These are phyloP conservation scores for Candida arabinofermentans DNA, from an alignment of 805 yeast genomes.

Conservation along the genomic window DNA sequence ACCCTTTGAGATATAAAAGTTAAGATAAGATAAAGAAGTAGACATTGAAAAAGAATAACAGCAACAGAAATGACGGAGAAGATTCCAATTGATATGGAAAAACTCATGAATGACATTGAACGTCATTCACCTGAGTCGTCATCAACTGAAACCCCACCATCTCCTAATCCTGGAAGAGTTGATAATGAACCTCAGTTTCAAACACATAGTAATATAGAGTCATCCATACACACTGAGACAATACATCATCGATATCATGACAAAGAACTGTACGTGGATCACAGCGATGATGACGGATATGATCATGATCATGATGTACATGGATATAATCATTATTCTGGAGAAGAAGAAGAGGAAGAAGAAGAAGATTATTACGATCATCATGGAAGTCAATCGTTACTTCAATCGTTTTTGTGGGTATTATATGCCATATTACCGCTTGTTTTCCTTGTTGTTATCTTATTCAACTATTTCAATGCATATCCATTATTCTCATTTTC, in stretches of 20 bases:
- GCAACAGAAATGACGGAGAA: conserved; percentile 8
- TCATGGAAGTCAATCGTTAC: conserved; percentile 9
- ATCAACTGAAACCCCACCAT: conserved; percentile 2
- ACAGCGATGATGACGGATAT: background rate
- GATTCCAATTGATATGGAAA: conserved; percentile 9
- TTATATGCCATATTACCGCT: conserved; percentile 21
- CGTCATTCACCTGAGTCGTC: conserved; percentile 3
- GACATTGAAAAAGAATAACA: no score
- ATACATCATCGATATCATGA: background rate
- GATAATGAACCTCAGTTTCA: conserved; percentile 3
- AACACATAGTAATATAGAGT: background rate
- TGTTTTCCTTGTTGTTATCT: conserved; percentile 9
- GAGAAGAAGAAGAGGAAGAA: no score
- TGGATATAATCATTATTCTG: no score
- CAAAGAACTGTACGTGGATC: background rate
- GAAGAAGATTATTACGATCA: conserved; percentile 10
- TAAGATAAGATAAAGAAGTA: no score
- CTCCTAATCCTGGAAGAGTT: conserved; percentile 14
- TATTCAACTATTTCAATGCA: conserved; percentile 9
- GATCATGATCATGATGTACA: no score
- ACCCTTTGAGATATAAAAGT: no score
- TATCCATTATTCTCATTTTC: conserved; percentile 4
- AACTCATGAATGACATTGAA: conserved; percentile 15
- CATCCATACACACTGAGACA: background rate
- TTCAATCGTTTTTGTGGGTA: conserved; percentile 14